Evolutionary conservation across 371 early-diverging fungal genomes (phyloP), one percentile per base, ranked within the genome.

Genomic region (Lichtheimia ramosa): DNA sequence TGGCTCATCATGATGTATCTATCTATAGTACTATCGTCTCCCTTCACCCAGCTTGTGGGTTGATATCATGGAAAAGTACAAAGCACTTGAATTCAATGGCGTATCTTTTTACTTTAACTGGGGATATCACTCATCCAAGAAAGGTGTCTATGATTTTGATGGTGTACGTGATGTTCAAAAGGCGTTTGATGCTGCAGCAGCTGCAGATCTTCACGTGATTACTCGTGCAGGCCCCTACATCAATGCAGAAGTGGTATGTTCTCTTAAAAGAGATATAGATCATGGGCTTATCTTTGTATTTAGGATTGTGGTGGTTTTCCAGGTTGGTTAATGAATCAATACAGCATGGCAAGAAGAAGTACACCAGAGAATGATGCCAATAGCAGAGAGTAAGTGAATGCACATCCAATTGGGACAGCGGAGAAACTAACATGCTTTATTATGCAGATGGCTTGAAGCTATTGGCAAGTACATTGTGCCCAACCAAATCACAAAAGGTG

Each of bases 181-280:
- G 23, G 43, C 61, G 8, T 51, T 69, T 42, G 59, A 61, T 51
- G 48, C 63, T 20, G 68, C 63, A 18, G 42, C 54, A 12, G 57
- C 59, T 18, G 46, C 51, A 15, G 68, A 63, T 2, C 43, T 67
- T n/a, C 63, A 67, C n/a, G 60, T 67, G 39, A 63, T 63, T 34
- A 41, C 63, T 3, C 68, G 68, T 8, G 59, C 68, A 55, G 68
- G 68, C 8, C 68, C 68, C n/a, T 67, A 67, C 27, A 67, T 67
- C 42, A 63, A 63, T 43, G 54, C 52, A 15, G 61, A 61, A 55
- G 28, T 61, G 54, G 61, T 61, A 54, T 13, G 55, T 59, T 10
- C 13, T 43, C 1, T 15, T 23, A 21, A 15, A 20, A 24, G 16
- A 5, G 5, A 40, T 24, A 25, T 43, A 40, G 16, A 24, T 16